Percentiles rank a stretch among this genome's conserved stretches.
phyloP scores from a whole-genome alignment of 2,329 filamentous ascomycete genomes.

The Thermothelomyces thermophilus region DNA sequence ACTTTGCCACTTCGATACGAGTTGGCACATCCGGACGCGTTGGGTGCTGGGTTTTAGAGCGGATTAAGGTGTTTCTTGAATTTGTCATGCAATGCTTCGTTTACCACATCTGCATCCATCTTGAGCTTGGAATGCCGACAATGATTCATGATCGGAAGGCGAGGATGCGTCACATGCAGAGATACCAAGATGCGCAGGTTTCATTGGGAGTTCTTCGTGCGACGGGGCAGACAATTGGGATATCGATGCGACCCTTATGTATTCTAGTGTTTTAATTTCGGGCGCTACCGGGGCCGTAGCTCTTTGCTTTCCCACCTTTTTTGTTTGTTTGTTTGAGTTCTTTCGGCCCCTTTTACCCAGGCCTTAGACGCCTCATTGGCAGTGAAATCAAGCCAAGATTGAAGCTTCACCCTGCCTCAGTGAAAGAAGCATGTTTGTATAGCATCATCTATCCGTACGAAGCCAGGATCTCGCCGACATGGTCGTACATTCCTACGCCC shows the following conservation, averaged over 20 bases:
- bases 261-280: background rate
- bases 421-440: no score
- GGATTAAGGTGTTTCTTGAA: background rate
- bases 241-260: background rate
- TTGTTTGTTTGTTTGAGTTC: no score
- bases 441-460: no score
- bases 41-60: background rate
- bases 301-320: no score
- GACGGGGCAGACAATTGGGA: background rate
- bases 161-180: conserved; percentile 2
- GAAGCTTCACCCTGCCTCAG: no score
- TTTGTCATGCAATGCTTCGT: background rate
- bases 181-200: conserved; percentile 6
- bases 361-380: no score
- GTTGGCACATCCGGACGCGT: background rate
- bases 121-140: no score
- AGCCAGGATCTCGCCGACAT: no score
- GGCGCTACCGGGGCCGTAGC: no score
- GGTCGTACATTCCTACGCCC: no score
- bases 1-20: background rate
- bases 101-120: background rate
- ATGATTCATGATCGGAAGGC: background rate
- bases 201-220: background rate
- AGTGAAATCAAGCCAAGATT: no score
- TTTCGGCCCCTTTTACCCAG: no score